Evolutionary conservation across 139 green algal species (phyloP).

Genomic region (Tetratostichococcus sp.): DNA sequence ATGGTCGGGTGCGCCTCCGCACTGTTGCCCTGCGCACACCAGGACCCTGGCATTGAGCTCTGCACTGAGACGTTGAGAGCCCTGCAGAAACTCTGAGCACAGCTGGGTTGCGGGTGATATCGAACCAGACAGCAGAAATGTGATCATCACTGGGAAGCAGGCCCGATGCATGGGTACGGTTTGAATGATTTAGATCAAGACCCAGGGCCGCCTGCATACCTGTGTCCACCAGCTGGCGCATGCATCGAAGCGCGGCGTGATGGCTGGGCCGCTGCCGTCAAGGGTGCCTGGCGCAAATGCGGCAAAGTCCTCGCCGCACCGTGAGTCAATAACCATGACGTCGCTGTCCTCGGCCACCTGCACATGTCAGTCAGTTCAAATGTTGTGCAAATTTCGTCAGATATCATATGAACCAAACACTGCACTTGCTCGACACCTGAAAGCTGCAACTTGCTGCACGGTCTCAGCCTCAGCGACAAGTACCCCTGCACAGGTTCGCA

Average conservation of each 20-base stretch:
- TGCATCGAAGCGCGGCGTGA: conserved; percentile 75
- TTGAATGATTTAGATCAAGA: too few relatives aligned
- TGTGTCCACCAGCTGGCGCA: conserved; percentile 98
- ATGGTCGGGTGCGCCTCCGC: conserved; percentile 60
- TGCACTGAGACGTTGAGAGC: too few relatives aligned
- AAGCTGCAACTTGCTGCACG: too few relatives aligned
- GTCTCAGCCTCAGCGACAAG: background rate
- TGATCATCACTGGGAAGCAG: too few relatives aligned
- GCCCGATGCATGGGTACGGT: too few relatives aligned
- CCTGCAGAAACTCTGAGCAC: too few relatives aligned
- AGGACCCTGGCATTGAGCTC: too few relatives aligned
- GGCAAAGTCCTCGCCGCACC: conserved; percentile 75
- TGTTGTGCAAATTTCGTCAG: background rate
- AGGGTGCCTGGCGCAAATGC: conserved; percentile 28
- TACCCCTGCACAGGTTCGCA: background rate
- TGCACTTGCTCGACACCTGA: too few relatives aligned
- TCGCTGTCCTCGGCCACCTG: conserved; percentile 5
- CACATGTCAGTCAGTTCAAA: background rate
- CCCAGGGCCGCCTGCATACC: conserved; percentile 21
- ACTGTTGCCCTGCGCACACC: conserved; percentile 40
- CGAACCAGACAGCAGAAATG: too few relatives aligned
- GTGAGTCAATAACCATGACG: conserved; percentile 82
- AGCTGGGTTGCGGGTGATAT: too few relatives aligned
- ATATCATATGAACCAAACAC: too few relatives aligned
- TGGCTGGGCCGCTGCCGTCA: background rate